phyloP scores from a whole-genome alignment of 2,329 filamentous ascomycete genomes.

The Thyridium curvatum region DNA sequence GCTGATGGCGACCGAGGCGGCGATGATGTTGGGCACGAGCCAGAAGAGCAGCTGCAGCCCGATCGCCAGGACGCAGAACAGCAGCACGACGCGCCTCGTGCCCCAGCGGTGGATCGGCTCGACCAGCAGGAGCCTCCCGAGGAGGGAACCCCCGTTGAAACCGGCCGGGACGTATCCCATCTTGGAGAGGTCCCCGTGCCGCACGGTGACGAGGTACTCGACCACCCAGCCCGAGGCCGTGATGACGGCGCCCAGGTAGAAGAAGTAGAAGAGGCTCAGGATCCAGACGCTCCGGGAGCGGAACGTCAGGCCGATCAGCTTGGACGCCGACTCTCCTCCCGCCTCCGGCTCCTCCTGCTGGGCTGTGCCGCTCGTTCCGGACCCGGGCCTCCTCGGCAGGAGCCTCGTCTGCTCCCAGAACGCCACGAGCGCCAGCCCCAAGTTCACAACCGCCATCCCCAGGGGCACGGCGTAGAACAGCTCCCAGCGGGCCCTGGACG shows the following conservation, averaged over 20 bases:
- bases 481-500: constrained; percentile 39
- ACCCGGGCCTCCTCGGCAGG: constrained; percentile 14
- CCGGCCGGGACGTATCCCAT: constrained; percentile 59
- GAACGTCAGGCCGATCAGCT: constrained; percentile 38
- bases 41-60: constrained; percentile 54
- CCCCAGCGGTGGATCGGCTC: constrained; percentile 55
- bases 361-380: not conserved
- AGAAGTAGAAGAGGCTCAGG: constrained; percentile 58
- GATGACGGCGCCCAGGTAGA: constrained; percentile 49
- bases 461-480: constrained; percentile 51
- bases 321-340: constrained; percentile 19
- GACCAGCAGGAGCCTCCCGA: constrained; percentile 49
- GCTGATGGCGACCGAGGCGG: constrained; percentile 46
- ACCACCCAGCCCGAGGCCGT: constrained; percentile 59
- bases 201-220: constrained; percentile 56
- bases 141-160: constrained; percentile 49
- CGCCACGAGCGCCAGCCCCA: constrained; percentile 35
- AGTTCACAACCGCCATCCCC: constrained; percentile 43
- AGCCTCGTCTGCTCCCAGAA: constrained; percentile 42
- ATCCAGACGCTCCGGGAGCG: constrained; percentile 45
- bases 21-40: constrained; percentile 41
- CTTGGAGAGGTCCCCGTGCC: constrained; percentile 45
- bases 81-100: constrained; percentile 49
- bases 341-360: constrained; percentile 19
- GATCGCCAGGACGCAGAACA: constrained; percentile 45